These are phyloP conservation scores for Picochlorum sp. DNA, from an alignment of 139 green algal genomes.

Conservation along the genomic window DNA sequence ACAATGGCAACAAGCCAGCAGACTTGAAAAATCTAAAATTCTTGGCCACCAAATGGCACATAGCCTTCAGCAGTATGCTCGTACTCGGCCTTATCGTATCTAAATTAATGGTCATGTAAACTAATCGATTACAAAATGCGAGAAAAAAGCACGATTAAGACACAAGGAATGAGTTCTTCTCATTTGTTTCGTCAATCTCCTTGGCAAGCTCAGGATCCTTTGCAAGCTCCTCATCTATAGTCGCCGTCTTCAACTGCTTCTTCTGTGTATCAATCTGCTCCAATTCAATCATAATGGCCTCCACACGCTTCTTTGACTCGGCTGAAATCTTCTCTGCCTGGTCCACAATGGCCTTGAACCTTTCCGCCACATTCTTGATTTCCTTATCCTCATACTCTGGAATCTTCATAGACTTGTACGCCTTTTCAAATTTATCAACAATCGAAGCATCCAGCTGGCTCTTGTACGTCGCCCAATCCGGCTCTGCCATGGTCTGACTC, in stretches of 20 bases:
- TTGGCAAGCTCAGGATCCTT: constrained; percentile 22
- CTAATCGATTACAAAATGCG: constrained; percentile 2
- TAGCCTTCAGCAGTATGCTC: constrained; percentile 23
- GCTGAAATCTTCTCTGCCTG: constrained; percentile 25
- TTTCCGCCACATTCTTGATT: constrained; percentile 4
- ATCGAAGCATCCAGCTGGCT: constrained; percentile 25
- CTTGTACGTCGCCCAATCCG: constrained; percentile 21
- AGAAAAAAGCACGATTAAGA: neutral
- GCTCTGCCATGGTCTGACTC: neutral
- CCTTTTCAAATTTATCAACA: constrained; percentile 26
- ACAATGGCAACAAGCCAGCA: constrained; percentile 9
- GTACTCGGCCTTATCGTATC: constrained; percentile 21
- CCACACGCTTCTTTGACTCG: constrained; percentile 1
- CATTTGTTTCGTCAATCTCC: constrained; percentile 20
- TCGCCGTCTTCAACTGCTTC: constrained; percentile 20
- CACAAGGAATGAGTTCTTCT: constrained; percentile 19
- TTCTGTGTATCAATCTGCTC: constrained; percentile 5
- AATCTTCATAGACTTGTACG: constrained; percentile 30
- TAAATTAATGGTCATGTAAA: constrained; percentile 23
- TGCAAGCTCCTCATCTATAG: constrained; percentile 30
- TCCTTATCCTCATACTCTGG: constrained; percentile 25
- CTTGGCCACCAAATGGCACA: constrained; percentile 31
- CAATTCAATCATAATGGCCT: constrained; percentile 17
- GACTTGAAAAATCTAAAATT: constrained; percentile 25
- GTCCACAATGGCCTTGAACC: constrained; percentile 18